These are phyloP conservation scores for Phytophthora constricta DNA, from an alignment of 352 stramenopile genomes.

Conservation along the genomic window DNA sequence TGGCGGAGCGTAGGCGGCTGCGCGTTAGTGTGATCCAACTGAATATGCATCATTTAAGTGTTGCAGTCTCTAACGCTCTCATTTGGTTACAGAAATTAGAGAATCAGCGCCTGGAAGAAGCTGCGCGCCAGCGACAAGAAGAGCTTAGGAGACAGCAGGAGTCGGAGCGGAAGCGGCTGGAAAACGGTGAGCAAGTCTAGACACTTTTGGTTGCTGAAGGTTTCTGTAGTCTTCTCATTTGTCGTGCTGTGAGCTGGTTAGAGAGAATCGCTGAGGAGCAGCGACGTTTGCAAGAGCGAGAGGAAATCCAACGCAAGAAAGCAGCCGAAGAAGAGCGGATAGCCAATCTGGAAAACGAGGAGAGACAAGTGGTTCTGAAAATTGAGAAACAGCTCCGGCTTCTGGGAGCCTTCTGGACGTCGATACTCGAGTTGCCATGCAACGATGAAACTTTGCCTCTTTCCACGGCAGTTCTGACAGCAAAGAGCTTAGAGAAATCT, in stretches of 20 bases:
- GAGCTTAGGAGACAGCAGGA: constrained; percentile 50
- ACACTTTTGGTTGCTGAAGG: background rate
- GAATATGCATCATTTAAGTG: background rate
- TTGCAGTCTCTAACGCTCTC: background rate
- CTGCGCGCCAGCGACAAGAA: constrained; percentile 54
- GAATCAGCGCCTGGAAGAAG: constrained; percentile 69
- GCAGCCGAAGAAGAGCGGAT: constrained; percentile 49
- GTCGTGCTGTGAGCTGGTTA: constrained; percentile 17
- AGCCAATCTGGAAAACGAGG: constrained; percentile 45
- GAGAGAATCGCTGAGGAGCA: constrained; percentile 51
- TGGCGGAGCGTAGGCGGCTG: constrained; percentile 50
- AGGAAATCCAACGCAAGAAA: constrained; percentile 31
- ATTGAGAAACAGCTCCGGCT: constrained; percentile 60
- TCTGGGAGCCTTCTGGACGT: constrained; percentile 57
- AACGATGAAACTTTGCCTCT: constrained; percentile 22
- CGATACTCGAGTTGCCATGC: constrained; percentile 36
- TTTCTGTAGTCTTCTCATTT: background rate
- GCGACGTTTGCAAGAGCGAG: constrained; percentile 35
- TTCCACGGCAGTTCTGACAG: constrained; percentile 32
- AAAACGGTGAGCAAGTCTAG: constrained; percentile 45
- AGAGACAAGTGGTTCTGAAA: constrained; percentile 32
- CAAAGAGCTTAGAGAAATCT: constrained; percentile 33
- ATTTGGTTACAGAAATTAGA: constrained; percentile 63
- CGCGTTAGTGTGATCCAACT: constrained; percentile 27
- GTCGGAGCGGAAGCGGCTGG: constrained; percentile 46